Evolutionary conservation across 148 eudicot species (phyloP), one percentile per base, ranked within the genome.

Genomic region (Beta vulgaris): DNA sequence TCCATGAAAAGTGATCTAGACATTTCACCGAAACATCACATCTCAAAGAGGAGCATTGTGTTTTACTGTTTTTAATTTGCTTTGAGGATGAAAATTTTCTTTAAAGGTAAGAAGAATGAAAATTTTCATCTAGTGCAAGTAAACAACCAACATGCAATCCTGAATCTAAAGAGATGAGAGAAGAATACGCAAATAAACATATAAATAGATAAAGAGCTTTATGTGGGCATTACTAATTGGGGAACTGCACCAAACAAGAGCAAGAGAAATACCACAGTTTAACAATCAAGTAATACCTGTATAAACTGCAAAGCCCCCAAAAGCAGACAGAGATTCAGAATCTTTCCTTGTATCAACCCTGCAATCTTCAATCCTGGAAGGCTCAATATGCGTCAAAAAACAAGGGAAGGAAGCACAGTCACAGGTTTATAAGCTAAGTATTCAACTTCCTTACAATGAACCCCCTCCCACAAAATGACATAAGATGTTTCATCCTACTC

Each of bases 241-340:
- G 19, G n/a, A 9, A 34, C 55, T 42, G 23, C 15, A 72, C 51
- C 66, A 25, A 36, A 48, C 13, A 75, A 16, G 21, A 18, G 25
- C 59, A 75, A 64, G 76, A 73, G 26, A 36, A 53, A 72, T 43
- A 37, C 21, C 15, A 51, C 25, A n/a, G 28, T 46, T n/a, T 35
- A 40, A 44, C 35, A 29, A 39, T 66, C 49, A 36, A 65, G 65
- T n/a, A 39, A 63, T 46, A 69, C 58, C 79, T 68, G 79, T 76
- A 51, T 19, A 60, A 55, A 28, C 75, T 25, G 69, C 69, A 69
- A 14, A 69, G 16, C 35, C 31, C 14, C 71, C 46, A 43, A 53
- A 39, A 72, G 53, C 63, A 26, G 36, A 64, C 65, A 46, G 57
- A 14, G 68, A 64, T 31, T 49, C 64, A 28, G 71, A 29, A 15